Conservation (phyloP, 1,284 basidiomycete species). For the Vanrija humicola region DNA sequence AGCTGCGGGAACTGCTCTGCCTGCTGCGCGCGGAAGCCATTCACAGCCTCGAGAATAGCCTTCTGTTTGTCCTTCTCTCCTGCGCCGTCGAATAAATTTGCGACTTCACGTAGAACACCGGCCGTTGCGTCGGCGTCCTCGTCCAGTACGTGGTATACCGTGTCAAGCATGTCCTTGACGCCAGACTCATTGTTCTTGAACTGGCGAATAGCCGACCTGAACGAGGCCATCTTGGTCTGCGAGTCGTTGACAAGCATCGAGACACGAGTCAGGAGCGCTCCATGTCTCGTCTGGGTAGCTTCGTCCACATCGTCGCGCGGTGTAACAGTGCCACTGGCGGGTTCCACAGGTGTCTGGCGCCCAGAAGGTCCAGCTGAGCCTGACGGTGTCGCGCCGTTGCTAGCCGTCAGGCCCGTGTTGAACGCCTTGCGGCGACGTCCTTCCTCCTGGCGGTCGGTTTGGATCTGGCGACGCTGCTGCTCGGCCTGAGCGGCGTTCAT, state of each 20-base stretch:
- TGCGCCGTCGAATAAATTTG: conserved; percentile 71
- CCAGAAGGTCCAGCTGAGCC: conserved; percentile 3
- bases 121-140: conserved; percentile 70
- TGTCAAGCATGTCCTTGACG: conserved; percentile 79
- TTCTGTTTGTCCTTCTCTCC: conserved; percentile 70
- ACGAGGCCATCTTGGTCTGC: conserved; percentile 65
- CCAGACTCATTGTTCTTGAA: conserved; percentile 74
- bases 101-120: conserved; percentile 70
- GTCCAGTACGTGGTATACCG: conserved; percentile 79
- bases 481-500: conserved; percentile 41
- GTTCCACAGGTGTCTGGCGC: conserved; percentile 7
- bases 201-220: conserved; percentile 73
- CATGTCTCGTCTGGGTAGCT: conserved; percentile 55
- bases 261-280: conserved; percentile 65
- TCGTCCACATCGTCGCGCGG: conserved; percentile 47
- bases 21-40: conserved; percentile 76
- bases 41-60: conserved; percentile 71
- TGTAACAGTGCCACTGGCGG: conserved; percentile 32
- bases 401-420: conserved; percentile 57
- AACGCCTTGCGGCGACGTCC: conserved; percentile 54
- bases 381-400: not conserved
- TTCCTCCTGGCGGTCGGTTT: conserved; percentile 42
- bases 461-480: conserved; percentile 36
- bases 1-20: conserved; percentile 78
- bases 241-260: conserved; percentile 66